Percentiles rank a stretch among this genome's conserved stretches.
These are phyloP conservation scores for Skeletonema marinoi DNA, from an alignment of 108 stramenopile genomes.

Conservation along the genomic window DNA sequence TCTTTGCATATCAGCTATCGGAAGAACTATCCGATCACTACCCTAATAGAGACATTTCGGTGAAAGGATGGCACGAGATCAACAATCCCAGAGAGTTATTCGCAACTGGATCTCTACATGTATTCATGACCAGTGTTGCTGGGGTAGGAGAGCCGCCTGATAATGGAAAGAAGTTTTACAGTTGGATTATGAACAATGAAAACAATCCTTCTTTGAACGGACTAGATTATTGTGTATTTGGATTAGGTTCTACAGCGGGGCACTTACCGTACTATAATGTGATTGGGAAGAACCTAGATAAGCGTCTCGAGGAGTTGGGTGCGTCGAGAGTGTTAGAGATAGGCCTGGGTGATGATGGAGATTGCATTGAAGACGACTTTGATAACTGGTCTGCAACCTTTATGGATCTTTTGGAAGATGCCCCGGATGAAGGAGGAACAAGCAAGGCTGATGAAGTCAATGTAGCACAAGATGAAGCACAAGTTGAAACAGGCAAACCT, in stretches of 20 bases:
- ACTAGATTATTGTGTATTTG: slow-evolving; percentile 84
- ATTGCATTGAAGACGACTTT: slow-evolving; percentile 91
- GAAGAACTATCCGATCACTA: slow-evolving; percentile 53
- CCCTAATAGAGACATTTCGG: slow-evolving; percentile 36
- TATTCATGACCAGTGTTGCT: slow-evolving; percentile 67
- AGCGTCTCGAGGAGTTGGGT: slow-evolving; percentile 75
- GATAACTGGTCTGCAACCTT: slow-evolving; percentile 84
- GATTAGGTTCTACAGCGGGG: slow-evolving; percentile 86
- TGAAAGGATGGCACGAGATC: slow-evolving; percentile 61
- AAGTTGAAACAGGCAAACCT: neutral
- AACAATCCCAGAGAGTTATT: slow-evolving; percentile 39
- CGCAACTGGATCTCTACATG: slow-evolving; percentile 2
- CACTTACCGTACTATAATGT: slow-evolving; percentile 89
- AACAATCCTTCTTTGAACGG: slow-evolving; percentile 6
- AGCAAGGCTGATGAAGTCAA: slow-evolving; percentile 5
- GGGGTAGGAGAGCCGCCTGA: slow-evolving; percentile 82
- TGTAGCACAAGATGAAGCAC: slow-evolving; percentile 15
- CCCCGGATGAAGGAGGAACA: slow-evolving; percentile 14
- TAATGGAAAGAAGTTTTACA: slow-evolving; percentile 69
- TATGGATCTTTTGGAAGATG: slow-evolving; percentile 40
- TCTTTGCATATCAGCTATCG: slow-evolving; percentile 82
- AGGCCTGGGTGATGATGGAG: slow-evolving; percentile 92
- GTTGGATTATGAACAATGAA: slow-evolving; percentile 52
- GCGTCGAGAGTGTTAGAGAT: slow-evolving; percentile 62
- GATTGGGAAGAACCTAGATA: slow-evolving; percentile 74